A percentile compares a stretch with the other conserved stretches of the same genome.
These are phyloP conservation scores for Spatholobus suberectus DNA, from an alignment of 306 rosid genomes.

Conservation along the genomic window DNA sequence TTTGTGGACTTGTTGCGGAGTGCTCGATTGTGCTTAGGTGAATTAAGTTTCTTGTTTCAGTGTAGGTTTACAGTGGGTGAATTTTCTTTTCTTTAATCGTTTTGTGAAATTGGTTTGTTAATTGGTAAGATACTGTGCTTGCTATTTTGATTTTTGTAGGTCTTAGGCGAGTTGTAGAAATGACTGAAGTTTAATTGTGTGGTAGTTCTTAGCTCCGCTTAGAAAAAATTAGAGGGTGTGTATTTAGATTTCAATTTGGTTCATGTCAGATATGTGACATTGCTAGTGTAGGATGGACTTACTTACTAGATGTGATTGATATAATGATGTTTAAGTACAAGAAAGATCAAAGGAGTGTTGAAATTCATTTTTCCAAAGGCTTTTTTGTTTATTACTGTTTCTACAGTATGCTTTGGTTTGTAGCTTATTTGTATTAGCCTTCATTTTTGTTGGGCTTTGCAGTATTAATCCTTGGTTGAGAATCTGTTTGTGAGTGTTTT, in stretches of 20 bases:
- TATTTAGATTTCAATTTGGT: neutral
- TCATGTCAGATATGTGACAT: neutral
- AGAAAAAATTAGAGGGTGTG: neutral
- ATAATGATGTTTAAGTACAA: neutral
- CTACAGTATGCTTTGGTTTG: too few relatives aligned
- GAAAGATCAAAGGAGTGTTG: neutral
- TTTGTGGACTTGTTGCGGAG: neutral
- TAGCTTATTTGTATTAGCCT: neutral
- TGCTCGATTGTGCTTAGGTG: neutral
- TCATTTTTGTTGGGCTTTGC: neutral
- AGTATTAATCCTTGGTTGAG: neutral
- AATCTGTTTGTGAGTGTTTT: neutral
- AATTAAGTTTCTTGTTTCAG: neutral
- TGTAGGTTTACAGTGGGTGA: neutral
- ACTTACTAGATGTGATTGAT: neutral
- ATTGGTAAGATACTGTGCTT: neutral
- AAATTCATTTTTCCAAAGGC: neutral
- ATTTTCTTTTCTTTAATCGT: neutral
- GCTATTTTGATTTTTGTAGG: neutral
- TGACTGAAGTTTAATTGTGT: neutral
- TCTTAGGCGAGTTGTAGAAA: neutral
- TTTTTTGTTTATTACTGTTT: neutral
- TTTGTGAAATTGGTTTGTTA: constrained; percentile 24
- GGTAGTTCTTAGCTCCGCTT: neutral
- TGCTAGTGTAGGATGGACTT: neutral